phyloP scores from a whole-genome alignment of 495 filamentous ascomycete species.

The Xanthoparmelia taractica region DNA sequence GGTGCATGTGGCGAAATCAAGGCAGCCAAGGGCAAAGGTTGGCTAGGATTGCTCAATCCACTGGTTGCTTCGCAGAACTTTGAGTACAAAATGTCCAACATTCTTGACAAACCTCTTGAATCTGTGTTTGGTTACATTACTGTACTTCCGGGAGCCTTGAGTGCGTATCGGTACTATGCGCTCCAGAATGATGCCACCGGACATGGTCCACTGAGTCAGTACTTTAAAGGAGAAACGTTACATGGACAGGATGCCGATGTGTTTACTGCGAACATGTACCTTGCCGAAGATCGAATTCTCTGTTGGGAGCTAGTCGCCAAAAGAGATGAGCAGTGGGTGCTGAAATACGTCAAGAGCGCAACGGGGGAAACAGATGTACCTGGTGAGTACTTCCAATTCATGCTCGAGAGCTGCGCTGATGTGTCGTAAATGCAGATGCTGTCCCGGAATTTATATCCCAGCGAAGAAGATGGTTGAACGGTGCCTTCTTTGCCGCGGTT shows the following conservation, averaged over 20 bases:
- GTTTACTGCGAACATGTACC: conserved; percentile 98
- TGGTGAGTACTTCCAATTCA: conserved; percentile 43
- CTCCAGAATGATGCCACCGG: conserved; percentile 95
- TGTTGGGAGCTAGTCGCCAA: conserved; percentile 99
- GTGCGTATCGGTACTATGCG: conserved; percentile 93
- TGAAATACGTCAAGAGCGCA: conserved; percentile 94
- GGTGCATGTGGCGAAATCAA: conserved; percentile 97
- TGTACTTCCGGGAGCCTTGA: conserved; percentile 87
- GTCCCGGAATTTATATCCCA: conserved; percentile 91
- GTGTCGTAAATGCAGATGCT: conserved; percentile 29
- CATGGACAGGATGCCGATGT: conserved; percentile 97
- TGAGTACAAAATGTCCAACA: conserved; percentile 99
- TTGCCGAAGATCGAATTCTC: conserved; percentile 96
- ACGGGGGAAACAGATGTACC: conserved; percentile 97
- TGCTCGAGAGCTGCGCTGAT: background rate
- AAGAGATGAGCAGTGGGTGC: conserved; percentile 85
- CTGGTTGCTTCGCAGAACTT: conserved; percentile 97
- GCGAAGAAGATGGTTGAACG: conserved; percentile 92
- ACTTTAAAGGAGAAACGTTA: conserved; percentile 97
- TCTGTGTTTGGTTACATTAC: conserved; percentile 98
- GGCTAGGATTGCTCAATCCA: conserved; percentile 80
- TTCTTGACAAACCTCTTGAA: conserved; percentile 94
- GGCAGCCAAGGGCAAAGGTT: conserved; percentile 82
- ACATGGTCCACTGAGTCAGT: conserved; percentile 91
- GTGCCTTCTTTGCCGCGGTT: conserved; percentile 96